Evolutionary conservation across 345 rosid species (phyloP).

Genomic region (rapeseed (Brassica napus)): Da-Ae NC_063447.1:54729001-54729500

Average conservation of each 20-base stretch:
- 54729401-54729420: constrained; percentile 29
- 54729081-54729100: constrained; percentile 9
- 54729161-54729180: neutral
- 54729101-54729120: constrained; percentile 2
- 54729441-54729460: constrained; percentile 39
- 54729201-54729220: neutral
- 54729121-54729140: neutral
- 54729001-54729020: constrained; percentile 15
- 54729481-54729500: constrained; percentile 38
- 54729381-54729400: constrained; percentile 12
- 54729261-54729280: neutral
- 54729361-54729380: constrained; percentile 13
- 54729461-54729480: constrained; percentile 29
- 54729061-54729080: neutral
- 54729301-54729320: too few relatives aligned
- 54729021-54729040: neutral
- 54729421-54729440: constrained; percentile 43
- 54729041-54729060: neutral
- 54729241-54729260: neutral
- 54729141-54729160: constrained; percentile 10
- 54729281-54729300: too few relatives aligned
- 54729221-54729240: neutral
- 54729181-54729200: neutral
- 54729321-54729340: too few relatives aligned
- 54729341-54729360: neutral